phyloP scores from a whole-genome alignment of 1,284 basidiomycete species.

The Vanrija sp. region DNA sequence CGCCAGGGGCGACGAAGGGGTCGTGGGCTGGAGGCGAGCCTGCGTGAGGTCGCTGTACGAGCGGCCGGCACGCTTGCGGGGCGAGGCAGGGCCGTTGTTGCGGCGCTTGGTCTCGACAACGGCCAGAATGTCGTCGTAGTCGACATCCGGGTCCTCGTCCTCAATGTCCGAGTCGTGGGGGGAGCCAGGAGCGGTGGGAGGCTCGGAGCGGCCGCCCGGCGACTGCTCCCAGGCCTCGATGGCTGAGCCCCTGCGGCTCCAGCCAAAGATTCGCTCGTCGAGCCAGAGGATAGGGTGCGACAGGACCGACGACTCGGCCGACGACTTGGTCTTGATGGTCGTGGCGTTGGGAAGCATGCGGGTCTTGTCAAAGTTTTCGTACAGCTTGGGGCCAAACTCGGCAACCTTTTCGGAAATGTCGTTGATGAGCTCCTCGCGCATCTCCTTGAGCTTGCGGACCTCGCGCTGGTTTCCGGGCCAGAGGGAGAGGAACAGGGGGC shows the following conservation, averaged over 20 bases:
- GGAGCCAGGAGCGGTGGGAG: conserved; percentile 28
- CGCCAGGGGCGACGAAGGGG: no score
- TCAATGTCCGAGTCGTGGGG: conserved; percentile 48
- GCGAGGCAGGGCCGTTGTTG: conserved; percentile 19
- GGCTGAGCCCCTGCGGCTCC: conserved; percentile 40
- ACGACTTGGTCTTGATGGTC: conserved; percentile 57
- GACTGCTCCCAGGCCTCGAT: conserved; percentile 40
- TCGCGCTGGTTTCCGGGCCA: conserved; percentile 86
- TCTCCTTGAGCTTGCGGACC: conserved; percentile 72
- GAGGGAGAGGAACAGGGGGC: conserved; percentile 84
- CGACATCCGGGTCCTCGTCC: conserved; percentile 50
- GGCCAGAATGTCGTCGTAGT: conserved; percentile 52
- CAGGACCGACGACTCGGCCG: conserved; percentile 40
- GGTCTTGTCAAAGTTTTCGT: conserved; percentile 83
- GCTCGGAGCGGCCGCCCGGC: conserved; percentile 28
- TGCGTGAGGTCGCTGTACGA: conserved; percentile 32
- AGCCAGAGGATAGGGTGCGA: conserved; percentile 50
- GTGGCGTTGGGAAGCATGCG: conserved; percentile 79
- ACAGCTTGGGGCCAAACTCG: conserved; percentile 78
- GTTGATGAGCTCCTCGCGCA: conserved; percentile 73
- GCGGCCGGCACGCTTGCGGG: conserved; percentile 28
- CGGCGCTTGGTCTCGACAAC: conserved; percentile 40
- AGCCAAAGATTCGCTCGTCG: conserved; percentile 50
- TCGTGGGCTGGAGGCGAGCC: conserved; percentile 4
- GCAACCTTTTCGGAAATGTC: conserved; percentile 87